A percentile compares a stretch with the other conserved stretches of the same genome.
phyloP scores from a whole-genome alignment of 2,329 filamentous ascomycete genomes.

The Pseudogymnoascus sp. region DNA sequence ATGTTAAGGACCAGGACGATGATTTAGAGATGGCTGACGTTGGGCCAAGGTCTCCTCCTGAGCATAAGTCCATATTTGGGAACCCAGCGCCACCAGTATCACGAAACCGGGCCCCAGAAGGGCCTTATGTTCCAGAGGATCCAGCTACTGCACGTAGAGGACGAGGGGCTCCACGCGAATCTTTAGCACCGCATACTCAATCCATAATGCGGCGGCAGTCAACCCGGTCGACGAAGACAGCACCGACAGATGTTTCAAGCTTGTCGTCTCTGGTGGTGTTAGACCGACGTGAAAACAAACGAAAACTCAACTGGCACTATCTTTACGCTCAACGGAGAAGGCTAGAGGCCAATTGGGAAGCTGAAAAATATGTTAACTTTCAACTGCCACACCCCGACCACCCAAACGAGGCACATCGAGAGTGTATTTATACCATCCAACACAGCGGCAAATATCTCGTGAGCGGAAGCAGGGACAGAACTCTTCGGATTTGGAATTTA shows the following conservation, averaged over 20 bases:
- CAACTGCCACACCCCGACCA: constrained; percentile 80
- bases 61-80: constrained; percentile 1
- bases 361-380: constrained; percentile 75
- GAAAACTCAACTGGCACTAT: constrained; percentile 84
- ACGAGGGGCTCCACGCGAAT: neutral
- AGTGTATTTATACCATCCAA: constrained; percentile 94
- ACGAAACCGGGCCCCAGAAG: neutral
- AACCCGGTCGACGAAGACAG: neutral
- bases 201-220: neutral
- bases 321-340: constrained; percentile 80
- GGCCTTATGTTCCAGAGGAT: neutral
- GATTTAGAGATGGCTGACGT: neutral
- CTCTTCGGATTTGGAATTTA: constrained; percentile 84
- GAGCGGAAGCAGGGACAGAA: constrained; percentile 84
- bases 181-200: neutral
- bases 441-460: constrained; percentile 80
- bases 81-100: neutral
- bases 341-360: constrained; percentile 86
- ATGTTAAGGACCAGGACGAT: neutral
- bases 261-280: constrained; percentile 35
- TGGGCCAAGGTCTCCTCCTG: neutral
- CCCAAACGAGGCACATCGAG: constrained; percentile 73
- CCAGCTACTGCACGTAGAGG: neutral
- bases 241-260: neutral
- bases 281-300: constrained; percentile 41